Base-by-base conservation (phyloP, 2,329 filamentous ascomycete genomes). In the Alternaria viburni region DNA sequence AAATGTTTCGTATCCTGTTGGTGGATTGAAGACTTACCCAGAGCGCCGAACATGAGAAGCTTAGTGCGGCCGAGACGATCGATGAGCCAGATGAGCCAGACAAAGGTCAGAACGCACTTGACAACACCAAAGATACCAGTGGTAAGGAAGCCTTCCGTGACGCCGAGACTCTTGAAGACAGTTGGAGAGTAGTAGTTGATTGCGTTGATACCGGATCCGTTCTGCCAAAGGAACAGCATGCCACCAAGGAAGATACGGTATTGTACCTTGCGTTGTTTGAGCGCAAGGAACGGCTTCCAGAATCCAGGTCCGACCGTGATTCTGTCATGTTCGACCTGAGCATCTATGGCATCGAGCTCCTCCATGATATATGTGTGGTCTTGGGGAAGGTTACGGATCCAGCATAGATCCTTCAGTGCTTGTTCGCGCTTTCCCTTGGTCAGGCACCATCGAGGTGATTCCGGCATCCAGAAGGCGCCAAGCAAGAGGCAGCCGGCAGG, bases 151-250 rank as follows among this genome's bases (percentile, higher is more conserved):
- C 84, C 83, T 13, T 87, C 87, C 2, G 79, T 84, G 13, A 91
- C 81, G n/a, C 89, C 89, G 32, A 91, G 86, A 15, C 84, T 86
- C 62, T 84, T 85, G 83, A 93, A 92, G 9, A 93, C 86, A 1
- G 87, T 90, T 0, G 90, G 90, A 1, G 83, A 93, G 81, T 93
- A 93, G 82, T 93, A 93, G 81, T 92, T 89, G 54, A 89, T 75
- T 25, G 90, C 90, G 70, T 93, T 93, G 82, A 93, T 93, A 3
- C 47, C 47, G 15, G 49, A 51, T 51, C 49, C 89, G 70, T 95
- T 95, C 79, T 95, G 92, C 85, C 89, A 93, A 56, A 94, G 82
- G 83, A 94, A 94, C n/a, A 95, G 85, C 72, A 91, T 86, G 61
- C 87, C 86, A 44, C 92, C 91, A 7, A 94, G 84, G 77, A 92